A percentile compares a stretch with the other conserved stretches of the same genome.
Evolutionary conservation across 108 stramenopile genomes (phyloP).

Genomic region (Cyclostephanos tholiformis): DNA sequence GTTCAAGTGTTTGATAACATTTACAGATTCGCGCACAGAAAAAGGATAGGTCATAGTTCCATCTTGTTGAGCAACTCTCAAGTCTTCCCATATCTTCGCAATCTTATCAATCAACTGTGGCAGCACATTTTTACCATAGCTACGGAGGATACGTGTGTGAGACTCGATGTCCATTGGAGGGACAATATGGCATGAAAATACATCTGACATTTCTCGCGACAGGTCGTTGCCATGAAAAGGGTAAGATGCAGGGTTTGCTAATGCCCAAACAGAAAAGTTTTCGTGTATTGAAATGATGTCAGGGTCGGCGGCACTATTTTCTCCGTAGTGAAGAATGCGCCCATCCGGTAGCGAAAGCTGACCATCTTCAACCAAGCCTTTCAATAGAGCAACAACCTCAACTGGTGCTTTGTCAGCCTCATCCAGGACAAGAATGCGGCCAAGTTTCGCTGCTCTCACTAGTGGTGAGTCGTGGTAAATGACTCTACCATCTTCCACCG

Average conservation of each 20-base stretch:
- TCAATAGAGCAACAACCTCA: slow-evolving; percentile 86
- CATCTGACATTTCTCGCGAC: slow-evolving; percentile 74
- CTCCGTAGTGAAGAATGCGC: slow-evolving; percentile 42
- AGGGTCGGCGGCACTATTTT: slow-evolving; percentile 16
- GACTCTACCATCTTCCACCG: slow-evolving; percentile 73
- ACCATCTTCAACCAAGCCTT: slow-evolving; percentile 89
- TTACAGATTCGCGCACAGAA: slow-evolving; percentile 79
- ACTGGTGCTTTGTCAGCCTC: slow-evolving; percentile 94
- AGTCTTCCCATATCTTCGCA: slow-evolving; percentile 64
- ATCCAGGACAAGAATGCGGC: slow-evolving; percentile 83
- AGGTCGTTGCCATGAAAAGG: slow-evolving; percentile 93
- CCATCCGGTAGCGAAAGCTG: slow-evolving; percentile 84
- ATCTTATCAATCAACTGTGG: slow-evolving; percentile 50
- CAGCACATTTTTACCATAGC: slow-evolving; percentile 68
- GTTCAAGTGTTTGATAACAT: slow-evolving; percentile 82
- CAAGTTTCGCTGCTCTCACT: slow-evolving; percentile 73
- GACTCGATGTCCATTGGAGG: slow-evolving; percentile 62
- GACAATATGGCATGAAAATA: slow-evolving; percentile 69
- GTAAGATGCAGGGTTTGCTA: slow-evolving; percentile 89
- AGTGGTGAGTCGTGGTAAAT: slow-evolving; percentile 84
- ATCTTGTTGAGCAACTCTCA: slow-evolving; percentile 62
- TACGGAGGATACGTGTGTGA: slow-evolving; percentile 64
- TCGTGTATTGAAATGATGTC: slow-evolving; percentile 69
- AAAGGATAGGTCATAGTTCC: slow-evolving; percentile 83
- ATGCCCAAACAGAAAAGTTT: slow-evolving; percentile 72